Conservation (phyloP, 345 rosid genomes). For the Ricinus communis region DNA sequence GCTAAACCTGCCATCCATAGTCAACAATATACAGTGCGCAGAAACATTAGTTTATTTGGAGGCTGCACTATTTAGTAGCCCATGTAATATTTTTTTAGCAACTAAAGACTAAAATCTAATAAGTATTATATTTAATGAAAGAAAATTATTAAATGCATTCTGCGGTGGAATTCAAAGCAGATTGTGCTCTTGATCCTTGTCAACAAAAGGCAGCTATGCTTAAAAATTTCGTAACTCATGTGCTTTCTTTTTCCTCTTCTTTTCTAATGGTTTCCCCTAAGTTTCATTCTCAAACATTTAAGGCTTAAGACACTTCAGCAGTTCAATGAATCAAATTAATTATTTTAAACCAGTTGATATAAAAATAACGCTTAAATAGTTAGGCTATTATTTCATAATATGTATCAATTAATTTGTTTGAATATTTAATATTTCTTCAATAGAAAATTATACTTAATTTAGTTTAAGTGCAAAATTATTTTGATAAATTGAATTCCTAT, state of each 20-base stretch:
- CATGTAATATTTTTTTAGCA: neutral
- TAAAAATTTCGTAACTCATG: too few relatives aligned
- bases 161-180: conserved; percentile 8
- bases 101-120: neutral
- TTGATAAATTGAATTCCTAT: too few relatives aligned
- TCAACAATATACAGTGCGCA: conserved; percentile 5
- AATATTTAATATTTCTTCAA: too few relatives aligned
- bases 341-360: neutral
- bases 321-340: neutral
- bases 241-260: too few relatives aligned
- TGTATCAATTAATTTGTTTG: too few relatives aligned
- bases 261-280: too few relatives aligned
- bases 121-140: neutral
- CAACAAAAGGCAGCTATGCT: neutral
- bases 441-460: too few relatives aligned
- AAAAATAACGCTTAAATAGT: too few relatives aligned
- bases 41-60: neutral
- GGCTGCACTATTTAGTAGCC: neutral
- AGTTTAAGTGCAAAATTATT: neutral
- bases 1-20: neutral
- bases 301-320: neutral
- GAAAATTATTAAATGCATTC: neutral
- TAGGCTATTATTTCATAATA: too few relatives aligned
- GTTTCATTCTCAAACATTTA: neutral
- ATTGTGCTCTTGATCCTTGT: neutral